These are phyloP conservation scores for Moesziomyces antarcticus DNA, from an alignment of 1,284 basidiomycete genomes.

Conservation along the genomic window DNA sequence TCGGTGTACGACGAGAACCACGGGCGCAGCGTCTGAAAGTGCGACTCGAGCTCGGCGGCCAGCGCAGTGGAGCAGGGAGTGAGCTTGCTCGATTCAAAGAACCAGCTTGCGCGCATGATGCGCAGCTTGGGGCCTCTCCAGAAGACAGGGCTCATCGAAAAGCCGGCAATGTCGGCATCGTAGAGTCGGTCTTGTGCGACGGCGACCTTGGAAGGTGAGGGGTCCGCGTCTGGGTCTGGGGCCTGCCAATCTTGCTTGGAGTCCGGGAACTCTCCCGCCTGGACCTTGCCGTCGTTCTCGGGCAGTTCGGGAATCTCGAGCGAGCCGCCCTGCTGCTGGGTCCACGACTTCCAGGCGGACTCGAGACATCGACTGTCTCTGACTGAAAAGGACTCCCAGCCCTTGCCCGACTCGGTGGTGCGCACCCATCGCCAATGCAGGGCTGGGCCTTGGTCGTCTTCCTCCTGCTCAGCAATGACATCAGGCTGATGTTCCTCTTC, in stretches of 20 bases:
- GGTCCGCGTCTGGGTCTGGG: constrained; percentile 37
- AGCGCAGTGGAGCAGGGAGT: constrained; percentile 70
- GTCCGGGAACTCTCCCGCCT: constrained; percentile 30
- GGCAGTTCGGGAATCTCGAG: constrained; percentile 27
- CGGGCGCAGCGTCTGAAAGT: constrained; percentile 56
- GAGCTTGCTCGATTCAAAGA: constrained; percentile 70
- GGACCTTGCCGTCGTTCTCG: constrained; percentile 37
- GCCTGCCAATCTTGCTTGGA: constrained; percentile 27
- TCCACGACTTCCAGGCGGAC: constrained; percentile 38
- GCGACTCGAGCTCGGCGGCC: constrained; percentile 70
- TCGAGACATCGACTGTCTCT: constrained; percentile 42
- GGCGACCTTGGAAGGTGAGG: constrained; percentile 43
- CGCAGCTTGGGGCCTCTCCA: constrained; percentile 71
- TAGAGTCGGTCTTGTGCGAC: constrained; percentile 50
- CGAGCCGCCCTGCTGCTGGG: constrained; percentile 32
- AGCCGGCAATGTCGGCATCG: constrained; percentile 53
- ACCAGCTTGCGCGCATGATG: constrained; percentile 72
- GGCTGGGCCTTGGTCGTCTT: constrained; percentile 27
- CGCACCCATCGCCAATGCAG: constrained; percentile 42
- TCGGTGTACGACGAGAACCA: constrained; percentile 71
- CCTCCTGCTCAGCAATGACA: not conserved
- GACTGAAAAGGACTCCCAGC: constrained; percentile 39
- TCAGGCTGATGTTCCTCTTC: constrained; percentile 21
- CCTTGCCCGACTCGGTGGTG: constrained; percentile 30
- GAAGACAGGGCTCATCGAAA: constrained; percentile 70